These are phyloP conservation scores for Lanzia echinophila DNA, from an alignment of 2,329 filamentous ascomycete genomes.

Conservation along the genomic window DNA sequence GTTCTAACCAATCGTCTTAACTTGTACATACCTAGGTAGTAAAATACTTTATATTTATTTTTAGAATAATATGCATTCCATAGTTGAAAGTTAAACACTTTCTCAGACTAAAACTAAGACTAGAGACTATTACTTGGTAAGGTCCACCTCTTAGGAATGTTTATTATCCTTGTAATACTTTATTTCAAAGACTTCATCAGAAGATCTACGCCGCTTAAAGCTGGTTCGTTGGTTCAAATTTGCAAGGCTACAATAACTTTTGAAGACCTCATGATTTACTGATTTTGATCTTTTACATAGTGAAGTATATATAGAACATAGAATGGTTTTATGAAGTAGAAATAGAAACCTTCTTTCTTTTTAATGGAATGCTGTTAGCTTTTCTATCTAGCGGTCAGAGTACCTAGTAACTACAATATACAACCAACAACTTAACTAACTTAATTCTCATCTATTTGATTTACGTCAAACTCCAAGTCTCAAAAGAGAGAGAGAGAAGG, in stretches of 20 bases:
- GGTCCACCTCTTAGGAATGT: background rate
- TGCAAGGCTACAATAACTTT: background rate
- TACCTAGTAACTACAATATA: too few species aligned
- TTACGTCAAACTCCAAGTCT: too few species aligned
- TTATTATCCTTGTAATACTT: constrained; percentile 7
- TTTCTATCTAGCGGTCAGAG: too few species aligned
- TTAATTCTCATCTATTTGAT: too few species aligned
- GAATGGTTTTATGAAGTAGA: too few species aligned
- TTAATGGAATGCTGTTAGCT: too few species aligned
- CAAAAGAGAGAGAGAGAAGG: too few species aligned
- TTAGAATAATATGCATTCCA: constrained; percentile 6
- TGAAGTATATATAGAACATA: too few species aligned
- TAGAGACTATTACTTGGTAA: too few species aligned
- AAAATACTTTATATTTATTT: constrained; percentile 1
- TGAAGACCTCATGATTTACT: background rate
- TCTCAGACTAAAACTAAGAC: background rate
- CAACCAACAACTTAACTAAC: too few species aligned
- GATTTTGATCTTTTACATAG: background rate
- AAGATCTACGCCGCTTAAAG: constrained; percentile 9
- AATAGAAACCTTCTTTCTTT: too few species aligned
- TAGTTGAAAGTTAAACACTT: background rate
- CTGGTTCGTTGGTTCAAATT: constrained; percentile 1
- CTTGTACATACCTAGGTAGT: background rate
- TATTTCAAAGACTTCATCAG: constrained; percentile 6
- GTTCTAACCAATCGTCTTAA: too few species aligned